These are phyloP conservation scores for Zelopaecilomyces penicillatus DNA, from an alignment of 2,329 filamentous ascomycete species.

Conservation along the genomic window DNA sequence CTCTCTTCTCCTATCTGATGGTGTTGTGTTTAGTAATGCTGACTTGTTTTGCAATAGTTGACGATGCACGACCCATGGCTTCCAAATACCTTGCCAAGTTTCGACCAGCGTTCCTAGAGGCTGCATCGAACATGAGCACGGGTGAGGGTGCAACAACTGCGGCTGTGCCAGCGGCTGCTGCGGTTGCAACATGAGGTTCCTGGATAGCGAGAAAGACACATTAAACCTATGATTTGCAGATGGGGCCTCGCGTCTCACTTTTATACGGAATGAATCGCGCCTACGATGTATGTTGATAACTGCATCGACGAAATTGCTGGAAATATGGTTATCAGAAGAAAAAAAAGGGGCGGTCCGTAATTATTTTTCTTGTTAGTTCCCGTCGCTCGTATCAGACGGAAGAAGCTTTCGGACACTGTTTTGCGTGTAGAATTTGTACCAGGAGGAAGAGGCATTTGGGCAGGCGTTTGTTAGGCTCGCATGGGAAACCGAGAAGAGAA, in stretches of 20 bases:
- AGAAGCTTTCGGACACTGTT: too few relatives aligned
- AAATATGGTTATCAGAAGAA: too few relatives aligned
- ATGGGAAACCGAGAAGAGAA: background rate
- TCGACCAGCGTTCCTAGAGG: slow-evolving; percentile 43
- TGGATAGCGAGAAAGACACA: too few relatives aligned
- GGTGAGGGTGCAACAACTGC: slow-evolving; percentile 13
- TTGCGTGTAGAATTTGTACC: slow-evolving; percentile 3
- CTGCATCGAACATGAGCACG: slow-evolving; percentile 18
- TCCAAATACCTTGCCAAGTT: slow-evolving; percentile 55
- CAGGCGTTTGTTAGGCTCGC: slow-evolving; percentile 6
- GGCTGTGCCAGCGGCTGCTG: slow-evolving; percentile 15
- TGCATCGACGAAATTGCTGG: too few relatives aligned
- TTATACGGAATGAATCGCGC: too few relatives aligned
- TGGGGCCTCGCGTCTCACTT: too few relatives aligned
- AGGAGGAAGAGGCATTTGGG: slow-evolving; percentile 2
- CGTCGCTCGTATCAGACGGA: too few relatives aligned
- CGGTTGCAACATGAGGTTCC: slow-evolving; percentile 22
- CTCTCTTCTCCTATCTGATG: slow-evolving; percentile 11
- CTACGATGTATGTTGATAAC: too few relatives aligned
- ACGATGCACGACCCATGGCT: slow-evolving; percentile 55
- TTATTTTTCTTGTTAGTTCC: too few relatives aligned
- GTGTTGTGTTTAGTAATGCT: background rate
- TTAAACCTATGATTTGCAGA: too few relatives aligned
- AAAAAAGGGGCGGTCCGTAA: too few relatives aligned
- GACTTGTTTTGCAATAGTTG: slow-evolving; percentile 32